Percentiles rank a stretch among this genome's conserved stretches.
Evolutionary conservation across 768 basidiomycete species (phyloP).

Genomic region (Gloeostereum incarnatum): DNA sequence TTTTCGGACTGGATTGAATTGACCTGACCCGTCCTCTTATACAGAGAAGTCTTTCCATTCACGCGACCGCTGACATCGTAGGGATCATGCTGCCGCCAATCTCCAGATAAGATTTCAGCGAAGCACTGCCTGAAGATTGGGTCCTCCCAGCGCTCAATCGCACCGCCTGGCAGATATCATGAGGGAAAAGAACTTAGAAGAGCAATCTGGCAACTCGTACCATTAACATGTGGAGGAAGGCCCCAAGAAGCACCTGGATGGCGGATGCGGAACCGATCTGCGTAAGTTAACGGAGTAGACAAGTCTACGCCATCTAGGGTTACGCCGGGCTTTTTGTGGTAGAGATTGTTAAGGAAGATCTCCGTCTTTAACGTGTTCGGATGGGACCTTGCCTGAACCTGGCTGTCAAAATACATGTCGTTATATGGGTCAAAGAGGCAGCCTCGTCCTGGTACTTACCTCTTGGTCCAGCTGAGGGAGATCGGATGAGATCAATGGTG

Average conservation of each 20-base stretch:
- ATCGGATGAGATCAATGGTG: not conserved
- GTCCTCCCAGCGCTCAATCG: constrained; percentile 73
- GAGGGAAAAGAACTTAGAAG: not conserved
- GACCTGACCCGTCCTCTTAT: constrained; percentile 46
- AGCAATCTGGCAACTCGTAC: constrained; percentile 17
- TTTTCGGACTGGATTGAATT: constrained; percentile 8
- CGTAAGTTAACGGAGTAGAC: constrained; percentile 54
- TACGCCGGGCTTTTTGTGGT: constrained; percentile 30
- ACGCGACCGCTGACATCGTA: constrained; percentile 54
- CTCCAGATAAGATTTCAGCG: constrained; percentile 46
- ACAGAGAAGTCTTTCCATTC: constrained; percentile 53
- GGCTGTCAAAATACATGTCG: constrained; percentile 16
- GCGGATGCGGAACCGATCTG: constrained; percentile 67
- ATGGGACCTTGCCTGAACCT: constrained; percentile 63
- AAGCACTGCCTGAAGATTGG: constrained; percentile 48
- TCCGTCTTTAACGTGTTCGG: constrained; percentile 51
- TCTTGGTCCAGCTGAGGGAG: constrained; percentile 26
- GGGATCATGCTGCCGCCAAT: constrained; percentile 60
- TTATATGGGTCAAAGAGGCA: no score
- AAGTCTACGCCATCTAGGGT: constrained; percentile 47
- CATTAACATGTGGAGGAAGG: constrained; percentile 36
- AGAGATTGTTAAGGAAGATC: constrained; percentile 58
- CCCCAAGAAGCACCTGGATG: constrained; percentile 54
- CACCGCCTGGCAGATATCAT: constrained; percentile 37
- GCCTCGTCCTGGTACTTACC: no score